Percentiles rank a stretch among this genome's conserved stretches.
Evolutionary conservation across 2,329 filamentous ascomycete genomes (phyloP).

Genomic region (Paecilomyces formosus): DNA sequence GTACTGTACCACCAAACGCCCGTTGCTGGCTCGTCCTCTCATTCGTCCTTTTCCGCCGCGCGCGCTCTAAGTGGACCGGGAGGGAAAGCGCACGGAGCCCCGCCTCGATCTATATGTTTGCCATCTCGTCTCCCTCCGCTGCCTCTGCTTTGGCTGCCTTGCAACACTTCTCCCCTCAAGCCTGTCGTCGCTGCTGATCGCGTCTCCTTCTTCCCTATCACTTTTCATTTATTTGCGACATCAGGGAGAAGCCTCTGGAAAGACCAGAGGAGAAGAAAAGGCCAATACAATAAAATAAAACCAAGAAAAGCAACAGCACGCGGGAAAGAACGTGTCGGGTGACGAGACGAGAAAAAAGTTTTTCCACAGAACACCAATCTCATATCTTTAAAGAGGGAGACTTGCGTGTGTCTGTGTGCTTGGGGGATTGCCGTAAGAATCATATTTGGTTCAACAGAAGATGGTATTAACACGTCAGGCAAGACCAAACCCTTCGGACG

Average conservation of each 20-base stretch:
- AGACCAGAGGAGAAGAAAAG: background rate
- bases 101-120: background rate
- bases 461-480: slow-evolving; percentile 54
- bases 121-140: background rate
- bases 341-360: background rate
- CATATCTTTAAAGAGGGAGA: slow-evolving; percentile 8
- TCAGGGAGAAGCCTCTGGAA: background rate
- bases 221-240: background rate
- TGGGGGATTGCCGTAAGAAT: slow-evolving; percentile 44
- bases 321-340: background rate
- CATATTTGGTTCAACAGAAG: slow-evolving; percentile 40
- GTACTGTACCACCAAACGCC: no score
- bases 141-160: background rate
- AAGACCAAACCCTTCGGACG: slow-evolving; percentile 54
- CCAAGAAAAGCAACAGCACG: background rate
- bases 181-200: background rate
- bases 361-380: background rate
- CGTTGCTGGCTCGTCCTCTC: background rate
- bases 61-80: slow-evolving; percentile 4
- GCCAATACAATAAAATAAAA: background rate
- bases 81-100: slow-evolving; percentile 1
- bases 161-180: background rate
- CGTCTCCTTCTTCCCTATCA: background rate
- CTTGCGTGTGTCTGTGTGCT: slow-evolving; percentile 9
- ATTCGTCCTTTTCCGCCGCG: background rate